Evolutionary conservation across 140 eudicot species (phyloP).

Genomic region (Stevia rebaudiana): DNA sequence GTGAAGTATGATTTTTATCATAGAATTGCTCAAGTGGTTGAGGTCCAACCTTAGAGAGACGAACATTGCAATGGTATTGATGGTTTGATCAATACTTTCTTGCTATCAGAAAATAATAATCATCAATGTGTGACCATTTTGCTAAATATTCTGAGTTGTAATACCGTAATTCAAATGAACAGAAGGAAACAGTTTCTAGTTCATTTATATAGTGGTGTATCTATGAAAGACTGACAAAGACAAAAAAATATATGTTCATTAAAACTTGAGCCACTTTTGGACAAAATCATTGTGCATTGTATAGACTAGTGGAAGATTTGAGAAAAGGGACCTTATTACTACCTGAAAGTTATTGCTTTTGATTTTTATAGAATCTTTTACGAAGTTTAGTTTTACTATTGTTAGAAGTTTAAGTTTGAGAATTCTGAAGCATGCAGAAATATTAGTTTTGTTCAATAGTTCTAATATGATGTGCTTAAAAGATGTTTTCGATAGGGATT

Average conservation of each 20-base stretch:
- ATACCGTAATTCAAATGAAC: not conserved
- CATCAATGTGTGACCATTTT: not conserved
- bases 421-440: not conserved
- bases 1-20: not conserved
- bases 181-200: no score
- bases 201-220: not conserved
- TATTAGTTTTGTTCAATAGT: not conserved
- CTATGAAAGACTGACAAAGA: not conserved
- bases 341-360: no score
- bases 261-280: no score
- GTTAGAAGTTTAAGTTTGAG: no score
- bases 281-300: not conserved
- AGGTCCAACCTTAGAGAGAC: not conserved
- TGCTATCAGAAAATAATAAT: not conserved
- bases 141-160: not conserved
- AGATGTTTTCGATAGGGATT: no score
- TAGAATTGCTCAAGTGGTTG: not conserved
- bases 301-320: not conserved
- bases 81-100: not conserved
- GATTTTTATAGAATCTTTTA: not conserved
- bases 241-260: not conserved
- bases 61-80: not conserved
- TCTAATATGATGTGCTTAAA: not conserved
- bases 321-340: no score
- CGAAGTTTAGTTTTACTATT: not conserved